These are phyloP conservation scores for Neltuma alba DNA, from an alignment of 306 rosid genomes.

Conservation along the genomic window DNA sequence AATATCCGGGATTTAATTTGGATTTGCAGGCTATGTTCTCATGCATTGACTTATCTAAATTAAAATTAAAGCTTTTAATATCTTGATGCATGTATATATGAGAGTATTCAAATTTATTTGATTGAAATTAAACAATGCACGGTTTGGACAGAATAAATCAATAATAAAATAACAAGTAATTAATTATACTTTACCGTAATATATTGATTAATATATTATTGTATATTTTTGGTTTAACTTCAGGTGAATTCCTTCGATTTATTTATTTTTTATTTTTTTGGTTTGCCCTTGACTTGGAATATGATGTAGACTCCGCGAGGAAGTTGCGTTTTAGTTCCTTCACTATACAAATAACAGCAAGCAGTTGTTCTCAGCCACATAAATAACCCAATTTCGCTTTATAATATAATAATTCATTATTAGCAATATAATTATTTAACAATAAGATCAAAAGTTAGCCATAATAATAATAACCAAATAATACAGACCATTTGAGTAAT, in stretches of 20 bases:
- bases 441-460: slow-evolving; percentile 20
- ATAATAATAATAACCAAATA: slow-evolving; percentile 27
- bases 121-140: background rate
- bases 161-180: background rate
- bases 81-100: too few species aligned
- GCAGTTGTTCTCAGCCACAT: slow-evolving; percentile 44
- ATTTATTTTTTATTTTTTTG: too few species aligned
- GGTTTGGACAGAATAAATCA: background rate
- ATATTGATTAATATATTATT: background rate
- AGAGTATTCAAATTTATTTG: background rate
- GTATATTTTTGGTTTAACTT: background rate
- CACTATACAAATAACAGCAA: slow-evolving; percentile 32
- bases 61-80: too few species aligned
- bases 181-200: background rate
- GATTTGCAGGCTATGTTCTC: too few species aligned
- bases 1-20: too few species aligned
- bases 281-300: background rate
- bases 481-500: slow-evolving; percentile 30
- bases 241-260: background rate
- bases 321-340: slow-evolving; percentile 36
- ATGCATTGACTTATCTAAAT: too few species aligned
- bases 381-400: slow-evolving; percentile 37
- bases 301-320: background rate
- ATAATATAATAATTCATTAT: slow-evolving; percentile 28
- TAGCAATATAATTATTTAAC: slow-evolving; percentile 30